Conservation (phyloP, 768 basidiomycete species). For the Rhodocollybia butyracea region DNA sequence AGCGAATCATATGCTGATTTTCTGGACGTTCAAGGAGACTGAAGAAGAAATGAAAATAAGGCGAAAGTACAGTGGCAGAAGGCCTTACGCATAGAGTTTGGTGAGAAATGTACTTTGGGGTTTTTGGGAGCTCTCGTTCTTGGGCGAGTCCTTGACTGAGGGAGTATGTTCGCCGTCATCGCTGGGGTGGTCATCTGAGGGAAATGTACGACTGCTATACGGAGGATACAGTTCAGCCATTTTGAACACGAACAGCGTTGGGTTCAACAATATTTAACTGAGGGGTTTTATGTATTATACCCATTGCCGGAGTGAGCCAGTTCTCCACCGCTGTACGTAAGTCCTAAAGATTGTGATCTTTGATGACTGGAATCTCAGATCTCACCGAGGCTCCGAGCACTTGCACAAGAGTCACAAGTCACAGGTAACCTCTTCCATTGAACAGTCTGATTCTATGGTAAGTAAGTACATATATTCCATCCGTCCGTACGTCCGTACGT, state of each 20-base stretch:
- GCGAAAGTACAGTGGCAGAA: not conserved
- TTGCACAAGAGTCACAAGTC: no score
- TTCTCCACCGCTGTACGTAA: constrained; percentile 5
- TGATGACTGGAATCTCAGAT: constrained; percentile 23
- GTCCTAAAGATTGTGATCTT: constrained; percentile 12
- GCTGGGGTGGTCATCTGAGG: constrained; percentile 2
- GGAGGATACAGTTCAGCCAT: constrained; percentile 61
- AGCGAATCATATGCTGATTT: constrained; percentile 96
- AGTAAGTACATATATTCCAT: no score
- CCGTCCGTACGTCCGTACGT: no score
- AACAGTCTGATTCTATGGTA: no score
- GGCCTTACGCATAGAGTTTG: constrained; percentile 88
- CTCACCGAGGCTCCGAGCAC: constrained; percentile 42
- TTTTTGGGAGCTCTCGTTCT: constrained; percentile 34
- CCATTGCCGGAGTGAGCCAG: constrained; percentile 7
- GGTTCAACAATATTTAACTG: not conserved
- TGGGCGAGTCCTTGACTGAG: constrained; percentile 43
- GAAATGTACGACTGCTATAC: constrained; percentile 25
- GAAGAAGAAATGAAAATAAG: constrained; percentile 17
- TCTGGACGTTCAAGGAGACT: constrained; percentile 88
- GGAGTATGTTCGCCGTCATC: constrained; percentile 24
- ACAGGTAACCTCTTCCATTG: no score
- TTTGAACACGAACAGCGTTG: not conserved
- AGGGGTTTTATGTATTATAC: constrained; percentile 4
- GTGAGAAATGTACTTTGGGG: constrained; percentile 95